Evolutionary conservation across 2,329 filamentous ascomycete genomes (phyloP), one percentile per base, ranked within the genome.

Genomic region (Dothiorella sarmentorum): DNA sequence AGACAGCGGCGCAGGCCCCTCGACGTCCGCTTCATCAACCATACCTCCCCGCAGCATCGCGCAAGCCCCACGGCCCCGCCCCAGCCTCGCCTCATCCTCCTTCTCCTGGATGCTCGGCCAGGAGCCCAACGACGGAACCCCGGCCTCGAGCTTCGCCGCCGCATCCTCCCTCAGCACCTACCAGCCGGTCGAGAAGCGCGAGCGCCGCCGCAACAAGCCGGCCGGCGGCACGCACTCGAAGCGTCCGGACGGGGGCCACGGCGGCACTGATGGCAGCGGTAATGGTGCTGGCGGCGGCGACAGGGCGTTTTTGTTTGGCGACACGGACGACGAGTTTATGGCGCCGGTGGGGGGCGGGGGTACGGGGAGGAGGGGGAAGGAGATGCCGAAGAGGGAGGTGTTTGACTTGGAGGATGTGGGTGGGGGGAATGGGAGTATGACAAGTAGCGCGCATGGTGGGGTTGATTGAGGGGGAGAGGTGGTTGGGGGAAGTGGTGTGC

Each of bases 81-180:
- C 87, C 3, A 84, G 81, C 0, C 78, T 91, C 31, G 86, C 87
- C 1, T 87, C 89, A 63, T 90, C 88, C 7, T 88, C 86, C 3
- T 91, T 90, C 70, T 86, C 88, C 1, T 91, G 87, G 86, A 91
- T 91, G 87, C 78, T 91, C 4, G 71, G 70, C 15, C 68, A 72
- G 35, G 72, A 72, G 63, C 17, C 64, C 38, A 18, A 58, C 27
- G 58, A 58, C 27, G 58, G 49, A 26, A 55, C 57, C 3, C 45
- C 51, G 13, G 57, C 61, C 6, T 57, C 53, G 3, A 57, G 43
- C 27, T 73, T 74, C 40, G 70, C 69, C 7, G 67, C 71, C 0
- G 67, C 69, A 2, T 59, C 57, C 1, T 17, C 27, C 6, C 43
- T 42, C 26, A 45, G 37, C 22, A 44, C 57, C 6, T 55, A 44